Evolutionary conservation across 495 filamentous ascomycete species (phyloP).

Genomic region (Aspergillus diversus): DNA sequence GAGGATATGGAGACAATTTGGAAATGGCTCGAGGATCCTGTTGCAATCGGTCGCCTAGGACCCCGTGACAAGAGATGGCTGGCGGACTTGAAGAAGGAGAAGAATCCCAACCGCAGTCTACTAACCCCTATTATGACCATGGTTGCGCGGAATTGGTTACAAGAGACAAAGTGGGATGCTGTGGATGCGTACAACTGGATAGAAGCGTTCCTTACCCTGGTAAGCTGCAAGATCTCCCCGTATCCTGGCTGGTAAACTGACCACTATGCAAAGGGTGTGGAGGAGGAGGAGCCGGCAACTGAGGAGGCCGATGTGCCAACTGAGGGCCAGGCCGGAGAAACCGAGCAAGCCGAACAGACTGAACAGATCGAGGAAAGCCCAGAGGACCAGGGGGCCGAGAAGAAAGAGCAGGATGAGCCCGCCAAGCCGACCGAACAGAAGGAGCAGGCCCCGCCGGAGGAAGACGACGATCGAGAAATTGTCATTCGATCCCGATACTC

Average conservation of each 20-base stretch:
- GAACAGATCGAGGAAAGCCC: too few relatives aligned
- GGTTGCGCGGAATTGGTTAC: constrained; percentile 20
- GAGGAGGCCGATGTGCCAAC: too few relatives aligned
- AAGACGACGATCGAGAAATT: background rate
- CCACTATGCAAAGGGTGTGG: too few relatives aligned
- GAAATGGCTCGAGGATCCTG: constrained; percentile 22
- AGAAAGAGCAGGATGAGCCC: background rate
- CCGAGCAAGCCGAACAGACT: too few relatives aligned
- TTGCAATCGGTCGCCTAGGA: constrained; percentile 17
- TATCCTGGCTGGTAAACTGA: too few relatives aligned
- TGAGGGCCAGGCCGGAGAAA: too few relatives aligned
- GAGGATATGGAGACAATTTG: constrained; percentile 15
- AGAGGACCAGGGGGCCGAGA: background rate
- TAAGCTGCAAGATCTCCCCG: background rate
- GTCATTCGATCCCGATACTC: background rate
- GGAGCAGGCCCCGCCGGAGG: background rate
- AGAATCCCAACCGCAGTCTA: constrained; percentile 12
- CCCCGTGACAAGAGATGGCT: constrained; percentile 21
- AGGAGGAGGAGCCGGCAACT: too few relatives aligned
- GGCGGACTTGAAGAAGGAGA: constrained; percentile 6
- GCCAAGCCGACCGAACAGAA: background rate
- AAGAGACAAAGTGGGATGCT: constrained; percentile 5
- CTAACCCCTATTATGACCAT: constrained; percentile 19
- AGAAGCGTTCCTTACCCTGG: constrained; percentile 18
- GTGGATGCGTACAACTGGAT: constrained; percentile 12